Base-by-base conservation (phyloP, 2,329 filamentous ascomycete species). In the Tolypocladium album region DNA sequence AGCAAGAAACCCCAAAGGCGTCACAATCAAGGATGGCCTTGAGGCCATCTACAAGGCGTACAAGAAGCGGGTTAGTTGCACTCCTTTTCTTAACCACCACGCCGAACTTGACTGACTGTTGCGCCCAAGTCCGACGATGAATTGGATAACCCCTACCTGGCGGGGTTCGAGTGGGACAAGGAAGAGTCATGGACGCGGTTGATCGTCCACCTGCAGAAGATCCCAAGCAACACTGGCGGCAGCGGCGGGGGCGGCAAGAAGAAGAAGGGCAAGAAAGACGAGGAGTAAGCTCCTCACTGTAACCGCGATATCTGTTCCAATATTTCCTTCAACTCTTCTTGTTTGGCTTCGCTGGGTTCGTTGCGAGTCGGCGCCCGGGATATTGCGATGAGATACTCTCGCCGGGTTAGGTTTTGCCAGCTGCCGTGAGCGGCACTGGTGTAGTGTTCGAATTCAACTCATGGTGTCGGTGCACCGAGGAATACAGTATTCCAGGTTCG, bases 31-130 rank as follows among this genome's bases (percentile, higher is more conserved):
- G 81, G 93, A 97, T 76, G 92, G 92, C 61, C 74, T 96, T 74
- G 92, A 97, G 74, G 93, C 91, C 69, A 97, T 97, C 77, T 82
- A 96, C 82, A 97, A 96, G 82, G 85, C 89, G 68, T 96, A 90
- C 82, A 96, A 95, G 84, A 97, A 97, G 86, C 88, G 92, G 84
- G 93, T 92, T 76, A 68, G 85, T 74, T 53, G 17, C 56, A 22
- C 6, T 13, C 6, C 1, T 31, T 36, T 12, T 31, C 36, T 1
- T 1, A 38, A 20, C 20, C 4, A 4, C 31, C 31, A 22, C 20
- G 17, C 13, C 47, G 20, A 27, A 13, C 17, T 4, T 27, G 34
- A 36, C 59, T 59, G 9, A 36, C 31, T 34, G 52, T 65, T 50
- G 63, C 58, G 58, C 58, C 22, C 20, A 13, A 96, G 92, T 83